Evolutionary conservation across 495 filamentous ascomycete genomes (phyloP), one percentile per base, ranked within the genome.

Genomic region (Aspergillus asperescens): DNA sequence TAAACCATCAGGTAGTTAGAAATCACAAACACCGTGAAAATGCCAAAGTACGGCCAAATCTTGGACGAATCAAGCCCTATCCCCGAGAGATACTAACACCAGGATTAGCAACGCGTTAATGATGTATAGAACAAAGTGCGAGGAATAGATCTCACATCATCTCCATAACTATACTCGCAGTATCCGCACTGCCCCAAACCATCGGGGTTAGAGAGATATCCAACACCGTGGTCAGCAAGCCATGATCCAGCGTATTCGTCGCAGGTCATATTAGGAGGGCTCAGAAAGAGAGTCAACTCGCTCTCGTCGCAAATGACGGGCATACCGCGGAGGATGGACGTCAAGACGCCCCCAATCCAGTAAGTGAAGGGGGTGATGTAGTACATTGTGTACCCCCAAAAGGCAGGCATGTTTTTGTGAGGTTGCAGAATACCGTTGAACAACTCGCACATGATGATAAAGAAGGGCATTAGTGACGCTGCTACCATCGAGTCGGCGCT

Each of bases 341-440:
- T 79, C 3, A 91, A 75, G 49, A 89, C 86, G 22, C 88, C 89
- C 18, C 81, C 76, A 59, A 96, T 87, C 42, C 94, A 81, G 20
- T 89, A 84, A 0, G 87, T 92, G 68, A 95, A 94, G 0, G 90
- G 90, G 47, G 89, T 85, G 2, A 89, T 73, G 54, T 90, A 75
- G 72, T 92, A 91, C 49, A 93, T 76, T 75, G 86, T 90, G 12
- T 77, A 78, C 9, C 81, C 77, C 84, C 88, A 96, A 69, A 91
- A 91, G 2, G 56, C 70, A n/a, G 88, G 88, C 69, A 94, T 88
- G 55, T 87, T 82, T 1, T 81, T 75, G 27, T 81, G 81, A 0
- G 87, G 89, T 41, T 89, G 83, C n/a, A 89, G 81, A 45, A 93
- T 86, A 55, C 89, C 90, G 64, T 87, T 92, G 78, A 94, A 90